These are phyloP conservation scores for Pholiota molesta DNA, from an alignment of 768 basidiomycete species.

Conservation along the genomic window DNA sequence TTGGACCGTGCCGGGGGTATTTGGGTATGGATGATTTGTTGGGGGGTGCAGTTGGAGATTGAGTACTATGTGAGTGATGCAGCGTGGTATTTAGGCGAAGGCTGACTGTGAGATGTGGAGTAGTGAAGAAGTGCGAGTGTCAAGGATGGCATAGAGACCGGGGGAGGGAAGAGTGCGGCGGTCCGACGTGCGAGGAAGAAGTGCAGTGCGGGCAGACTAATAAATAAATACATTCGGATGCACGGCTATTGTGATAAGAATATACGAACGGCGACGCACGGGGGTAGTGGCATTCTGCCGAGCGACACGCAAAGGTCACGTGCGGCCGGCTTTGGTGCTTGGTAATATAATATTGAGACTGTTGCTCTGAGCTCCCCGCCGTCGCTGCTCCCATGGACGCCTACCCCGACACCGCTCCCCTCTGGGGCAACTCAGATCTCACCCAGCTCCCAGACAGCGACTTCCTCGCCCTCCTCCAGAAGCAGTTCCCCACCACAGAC, in stretches of 20 bases:
- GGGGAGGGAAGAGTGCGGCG: neutral
- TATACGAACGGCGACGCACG: conserved; percentile 4
- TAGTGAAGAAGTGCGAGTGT: neutral
- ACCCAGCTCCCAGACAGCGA: conserved; percentile 73
- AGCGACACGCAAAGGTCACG: conserved; percentile 15
- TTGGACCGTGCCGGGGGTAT: too few species aligned
- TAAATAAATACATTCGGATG: neutral
- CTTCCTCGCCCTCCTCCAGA: conserved; percentile 76
- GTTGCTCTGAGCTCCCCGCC: conserved; percentile 4
- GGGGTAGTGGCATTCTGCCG: conserved; percentile 6
- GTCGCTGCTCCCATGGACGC: conserved; percentile 51
- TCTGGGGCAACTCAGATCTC: conserved; percentile 70
- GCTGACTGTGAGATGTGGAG: neutral
- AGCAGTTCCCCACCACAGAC: conserved; percentile 58
- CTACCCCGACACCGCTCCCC: conserved; percentile 46
- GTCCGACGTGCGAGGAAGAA: conserved; percentile 5
- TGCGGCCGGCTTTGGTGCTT: conserved; percentile 17
- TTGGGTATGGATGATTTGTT: too few species aligned
- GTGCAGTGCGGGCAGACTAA: neutral
- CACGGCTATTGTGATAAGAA: neutral
- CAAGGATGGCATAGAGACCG: neutral
- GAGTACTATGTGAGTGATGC: conserved; percentile 81
- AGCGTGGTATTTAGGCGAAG: neutral
- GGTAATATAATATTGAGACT: conserved; percentile 19
- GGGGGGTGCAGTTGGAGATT: conserved; percentile 75